Base-by-base conservation (phyloP, 768 basidiomycete species). In the Russula griseocarnosa region DNA sequence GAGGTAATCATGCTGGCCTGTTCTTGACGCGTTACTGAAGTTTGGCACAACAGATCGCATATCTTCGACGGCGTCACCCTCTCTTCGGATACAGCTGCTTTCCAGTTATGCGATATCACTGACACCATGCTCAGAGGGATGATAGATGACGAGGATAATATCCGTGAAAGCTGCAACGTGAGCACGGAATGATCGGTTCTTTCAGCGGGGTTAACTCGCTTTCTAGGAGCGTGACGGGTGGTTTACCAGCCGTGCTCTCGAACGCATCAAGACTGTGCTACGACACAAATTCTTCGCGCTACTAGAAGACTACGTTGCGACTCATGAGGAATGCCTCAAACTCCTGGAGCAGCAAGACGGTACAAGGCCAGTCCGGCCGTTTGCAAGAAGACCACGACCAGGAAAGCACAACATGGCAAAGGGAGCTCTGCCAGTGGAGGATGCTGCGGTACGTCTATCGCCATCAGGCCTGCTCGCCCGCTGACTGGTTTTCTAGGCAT, bases 351-450 rank as follows among this genome's bases (percentile, higher is more conserved):
- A 76, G 58, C 68, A 75, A 22, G 65, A 61, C 18, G 63, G 63
- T 7, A 71, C 70, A 58, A 78, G 67, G 40, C 75, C 69, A 49
- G 77, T 71, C 69, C 77, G 71, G 66, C 73, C 76, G 7, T 74
- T 83, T 55, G 77, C 74, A 58, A 82, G 85, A 60, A 83, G 81
- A 67, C 75, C 85, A 16, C 79, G 84, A 64, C 79, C 82, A 28
- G 86, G 88, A 5, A 92, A 89, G 69, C 88, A 92, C 68, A 93
- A 92, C 71, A 91, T 92, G 89, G 92, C 91, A 3, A 92, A 93
- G 74, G 90, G 90, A 3, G 89, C 90, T 0, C 73, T 90, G 67
- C 80, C 87, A 56, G 87, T 87, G 0, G 91, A 93, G 73, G 91
- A 93, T 73, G 89, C 87, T 57, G 89, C 90, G 56, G 90, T 90